Evolutionary conservation across 2,329 filamentous ascomycete species (phyloP).

Genomic region (Phaeosphaeriaceae sp.): DNA sequence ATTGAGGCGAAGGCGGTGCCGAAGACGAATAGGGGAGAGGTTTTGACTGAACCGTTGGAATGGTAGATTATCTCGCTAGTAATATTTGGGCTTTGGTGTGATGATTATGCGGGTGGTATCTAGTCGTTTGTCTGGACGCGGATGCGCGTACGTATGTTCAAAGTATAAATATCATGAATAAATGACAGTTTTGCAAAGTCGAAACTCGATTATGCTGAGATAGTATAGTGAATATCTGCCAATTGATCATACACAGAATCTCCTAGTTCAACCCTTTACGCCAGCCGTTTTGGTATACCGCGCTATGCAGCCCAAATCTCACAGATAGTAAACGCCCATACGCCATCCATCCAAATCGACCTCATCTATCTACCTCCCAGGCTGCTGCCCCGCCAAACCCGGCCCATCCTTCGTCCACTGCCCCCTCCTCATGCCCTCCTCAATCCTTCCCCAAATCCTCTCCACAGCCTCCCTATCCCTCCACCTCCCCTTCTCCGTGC

Average conservation of each 20-base stretch:
- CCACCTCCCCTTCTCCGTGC: slow-evolving; percentile 66
- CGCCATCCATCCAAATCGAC: slow-evolving; percentile 8
- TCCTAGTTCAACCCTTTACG: neutral
- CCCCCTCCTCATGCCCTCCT: slow-evolving; percentile 82
- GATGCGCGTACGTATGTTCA: neutral
- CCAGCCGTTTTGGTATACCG: slow-evolving; percentile 11
- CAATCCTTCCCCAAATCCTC: slow-evolving; percentile 87
- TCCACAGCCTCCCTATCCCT: slow-evolving; percentile 93
- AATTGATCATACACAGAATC: neutral
- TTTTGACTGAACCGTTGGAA: slow-evolving; percentile 83
- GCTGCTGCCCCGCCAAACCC: slow-evolving; percentile 38
- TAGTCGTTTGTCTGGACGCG: neutral
- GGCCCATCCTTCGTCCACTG: slow-evolving; percentile 82
- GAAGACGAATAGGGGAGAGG: slow-evolving; percentile 86
- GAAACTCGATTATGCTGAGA: neutral
- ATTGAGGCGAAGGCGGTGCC: slow-evolving; percentile 74
- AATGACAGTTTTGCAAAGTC: neutral
- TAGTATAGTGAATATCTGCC: neutral
- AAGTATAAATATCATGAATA: neutral
- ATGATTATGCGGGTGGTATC: neutral
- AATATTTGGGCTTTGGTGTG: no score
- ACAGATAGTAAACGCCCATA: slow-evolving; percentile 12
- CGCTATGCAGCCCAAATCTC: slow-evolving; percentile 16
- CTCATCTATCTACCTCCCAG: slow-evolving; percentile 14
- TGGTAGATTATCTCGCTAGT: slow-evolving; percentile 69